phyloP scores from a whole-genome alignment of 1,284 basidiomycete genomes.

The Coriolopsis trogii region DNA sequence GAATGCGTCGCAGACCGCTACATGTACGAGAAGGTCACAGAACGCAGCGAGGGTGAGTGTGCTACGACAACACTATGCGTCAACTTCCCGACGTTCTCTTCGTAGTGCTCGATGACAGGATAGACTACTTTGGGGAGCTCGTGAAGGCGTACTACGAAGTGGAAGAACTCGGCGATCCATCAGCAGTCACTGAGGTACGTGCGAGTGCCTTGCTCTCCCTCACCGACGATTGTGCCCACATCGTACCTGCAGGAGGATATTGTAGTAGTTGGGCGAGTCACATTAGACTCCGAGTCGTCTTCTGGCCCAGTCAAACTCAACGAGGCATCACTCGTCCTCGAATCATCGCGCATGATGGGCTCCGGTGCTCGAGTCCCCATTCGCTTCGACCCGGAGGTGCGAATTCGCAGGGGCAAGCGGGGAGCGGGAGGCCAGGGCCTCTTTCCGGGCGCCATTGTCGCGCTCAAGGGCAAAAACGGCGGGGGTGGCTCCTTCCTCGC shows the following conservation, averaged over 20 bases:
- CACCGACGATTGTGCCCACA: neutral
- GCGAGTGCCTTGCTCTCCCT: conserved; percentile 1
- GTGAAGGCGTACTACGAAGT: conserved; percentile 74
- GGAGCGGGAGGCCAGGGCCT: conserved; percentile 75
- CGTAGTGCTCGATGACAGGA: conserved; percentile 77
- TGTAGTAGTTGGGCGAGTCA: conserved; percentile 81
- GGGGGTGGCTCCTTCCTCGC: conserved; percentile 88
- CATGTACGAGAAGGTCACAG: conserved; percentile 89
- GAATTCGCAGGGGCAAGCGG: conserved; percentile 65
- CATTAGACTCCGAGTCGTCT: conserved; percentile 65
- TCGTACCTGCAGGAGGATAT: conserved; percentile 60
- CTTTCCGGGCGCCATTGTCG: conserved; percentile 90
- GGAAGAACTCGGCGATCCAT: conserved; percentile 77
- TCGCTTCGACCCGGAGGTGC: conserved; percentile 67
- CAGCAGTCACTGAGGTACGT: conserved; percentile 69
- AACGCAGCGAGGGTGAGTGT: conserved; percentile 76
- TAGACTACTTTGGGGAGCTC: conserved; percentile 81
- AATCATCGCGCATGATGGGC: conserved; percentile 81
- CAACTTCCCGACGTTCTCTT: neutral
- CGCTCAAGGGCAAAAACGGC: conserved; percentile 89
- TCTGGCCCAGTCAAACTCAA: conserved; percentile 67
- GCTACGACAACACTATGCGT: neutral
- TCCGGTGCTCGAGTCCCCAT: conserved; percentile 74
- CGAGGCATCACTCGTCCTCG: conserved; percentile 74
- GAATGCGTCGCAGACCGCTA: conserved; percentile 69